Percentiles rank a stretch among this genome's conserved stretches.
phyloP scores from a whole-genome alignment of 768 basidiomycete genomes.

The Russula griseocarnosa region DNA sequence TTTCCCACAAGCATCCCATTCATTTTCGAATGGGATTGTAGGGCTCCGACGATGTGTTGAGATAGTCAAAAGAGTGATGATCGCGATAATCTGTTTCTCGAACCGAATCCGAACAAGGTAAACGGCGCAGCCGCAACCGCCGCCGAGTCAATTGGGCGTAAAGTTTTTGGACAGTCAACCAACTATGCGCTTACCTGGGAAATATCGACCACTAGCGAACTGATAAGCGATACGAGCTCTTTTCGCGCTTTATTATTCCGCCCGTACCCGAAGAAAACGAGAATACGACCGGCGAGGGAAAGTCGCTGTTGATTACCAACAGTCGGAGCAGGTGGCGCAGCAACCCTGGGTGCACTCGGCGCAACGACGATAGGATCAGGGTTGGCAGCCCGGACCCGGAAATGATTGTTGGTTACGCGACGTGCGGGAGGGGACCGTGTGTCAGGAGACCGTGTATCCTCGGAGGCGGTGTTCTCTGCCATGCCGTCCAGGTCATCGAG shows the following conservation, averaged over 20 bases:
- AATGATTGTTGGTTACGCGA: background rate
- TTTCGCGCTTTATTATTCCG: slow-evolving; percentile 49
- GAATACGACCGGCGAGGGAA: slow-evolving; percentile 28
- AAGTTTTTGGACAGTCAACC: background rate
- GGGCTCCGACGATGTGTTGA: slow-evolving; percentile 49
- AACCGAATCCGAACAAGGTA: background rate
- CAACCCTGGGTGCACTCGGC: background rate
- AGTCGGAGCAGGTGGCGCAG: slow-evolving; percentile 1
- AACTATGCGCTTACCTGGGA: slow-evolving; percentile 44
- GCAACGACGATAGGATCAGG: slow-evolving; percentile 6
- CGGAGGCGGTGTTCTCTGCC: slow-evolving; percentile 6
- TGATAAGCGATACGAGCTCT: slow-evolving; percentile 50
- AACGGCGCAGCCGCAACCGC: too few relatives aligned
- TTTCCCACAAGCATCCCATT: slow-evolving; percentile 60
- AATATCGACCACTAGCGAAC: slow-evolving; percentile 48
- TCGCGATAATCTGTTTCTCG: slow-evolving; percentile 46
- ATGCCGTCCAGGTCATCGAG: slow-evolving; percentile 11
- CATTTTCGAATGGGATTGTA: slow-evolving; percentile 39
- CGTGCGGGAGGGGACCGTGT: background rate
- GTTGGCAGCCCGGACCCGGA: background rate
- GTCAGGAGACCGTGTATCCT: background rate
- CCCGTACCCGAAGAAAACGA: slow-evolving; percentile 52
- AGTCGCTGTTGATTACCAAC: background rate
- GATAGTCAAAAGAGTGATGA: slow-evolving; percentile 48
- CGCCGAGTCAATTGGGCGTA: slow-evolving; percentile 21